Conservation (phyloP, 371 early-diverging fungal species). For the Ordospora pajunii region DNA sequence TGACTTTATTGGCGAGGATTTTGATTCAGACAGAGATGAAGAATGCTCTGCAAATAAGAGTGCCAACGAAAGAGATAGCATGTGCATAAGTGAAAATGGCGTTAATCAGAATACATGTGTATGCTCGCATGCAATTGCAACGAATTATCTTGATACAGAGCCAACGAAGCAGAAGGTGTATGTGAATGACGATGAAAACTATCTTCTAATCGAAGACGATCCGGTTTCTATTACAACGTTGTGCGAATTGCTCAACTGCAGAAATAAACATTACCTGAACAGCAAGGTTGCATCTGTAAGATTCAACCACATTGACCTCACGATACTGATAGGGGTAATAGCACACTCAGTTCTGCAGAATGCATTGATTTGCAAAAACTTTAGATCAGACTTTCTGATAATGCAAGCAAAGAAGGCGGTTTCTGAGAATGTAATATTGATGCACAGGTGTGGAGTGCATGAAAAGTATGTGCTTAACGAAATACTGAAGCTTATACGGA, state of each 20-base stretch:
- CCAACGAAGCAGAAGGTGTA: neutral
- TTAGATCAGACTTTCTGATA: slow-evolving; percentile 15
- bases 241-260: slow-evolving; percentile 19
- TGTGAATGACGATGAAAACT: slow-evolving; percentile 17
- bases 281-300: slow-evolving; percentile 29
- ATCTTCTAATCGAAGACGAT: slow-evolving; percentile 43
- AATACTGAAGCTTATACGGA: neutral
- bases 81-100: no score
- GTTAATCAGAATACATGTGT: no score
- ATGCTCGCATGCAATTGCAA: no score
- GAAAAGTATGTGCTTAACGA: slow-evolving; percentile 28
- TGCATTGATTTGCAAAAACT: slow-evolving; percentile 4
- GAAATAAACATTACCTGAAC: slow-evolving; percentile 27
- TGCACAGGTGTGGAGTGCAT: slow-evolving; percentile 7
- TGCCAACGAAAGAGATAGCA: neutral
- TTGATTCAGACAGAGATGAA: neutral
- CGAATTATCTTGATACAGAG: neutral
- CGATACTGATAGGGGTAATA: slow-evolving; percentile 37
- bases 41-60: neutral
- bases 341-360: slow-evolving; percentile 36
- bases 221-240: slow-evolving; percentile 41
- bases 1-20: neutral
- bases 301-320: slow-evolving; percentile 14
- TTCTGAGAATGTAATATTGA: slow-evolving; percentile 2
- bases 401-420: slow-evolving; percentile 1